Percentiles rank a stretch among this genome's conserved stretches.
These are phyloP conservation scores for Colletotrichum tropicale DNA, from an alignment of 2,329 filamentous ascomycete species.

Conservation along the genomic window DNA sequence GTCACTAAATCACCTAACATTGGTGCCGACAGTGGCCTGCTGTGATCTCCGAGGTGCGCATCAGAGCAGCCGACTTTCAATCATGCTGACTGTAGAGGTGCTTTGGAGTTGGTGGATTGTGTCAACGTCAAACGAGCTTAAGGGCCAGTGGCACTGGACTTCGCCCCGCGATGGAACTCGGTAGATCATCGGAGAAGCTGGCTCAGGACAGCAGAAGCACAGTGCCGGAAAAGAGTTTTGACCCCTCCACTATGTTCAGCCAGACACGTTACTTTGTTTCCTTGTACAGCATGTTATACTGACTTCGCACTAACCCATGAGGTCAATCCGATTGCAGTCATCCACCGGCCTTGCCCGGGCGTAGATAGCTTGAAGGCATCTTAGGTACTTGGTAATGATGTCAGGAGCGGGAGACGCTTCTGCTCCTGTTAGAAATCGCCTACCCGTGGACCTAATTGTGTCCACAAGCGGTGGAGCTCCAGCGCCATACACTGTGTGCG, in stretches of 20 bases:
- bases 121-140: background rate
- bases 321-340: background rate
- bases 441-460: background rate
- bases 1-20: background rate
- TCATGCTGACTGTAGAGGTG: background rate
- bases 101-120: background rate
- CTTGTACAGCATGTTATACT: background rate
- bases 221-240: background rate
- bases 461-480: background rate
- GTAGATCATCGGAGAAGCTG: slow-evolving; percentile 18
- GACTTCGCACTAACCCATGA: background rate
- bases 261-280: background rate
- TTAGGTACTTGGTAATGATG: background rate
- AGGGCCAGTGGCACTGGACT: background rate
- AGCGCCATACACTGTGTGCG: background rate
- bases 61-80: background rate
- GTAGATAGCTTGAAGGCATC: background rate
- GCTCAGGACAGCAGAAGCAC: background rate
- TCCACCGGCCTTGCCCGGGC: background rate
- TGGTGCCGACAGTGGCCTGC: background rate
- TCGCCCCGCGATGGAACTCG: background rate
- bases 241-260: background rate
- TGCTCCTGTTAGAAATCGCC: background rate
- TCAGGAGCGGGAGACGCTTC: background rate
- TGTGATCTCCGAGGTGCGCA: background rate